Evolutionary conservation across 441 rosid genomes (phyloP), one percentile per base, ranked within the genome.

Genomic region (Bruguiera hainesii): DNA sequence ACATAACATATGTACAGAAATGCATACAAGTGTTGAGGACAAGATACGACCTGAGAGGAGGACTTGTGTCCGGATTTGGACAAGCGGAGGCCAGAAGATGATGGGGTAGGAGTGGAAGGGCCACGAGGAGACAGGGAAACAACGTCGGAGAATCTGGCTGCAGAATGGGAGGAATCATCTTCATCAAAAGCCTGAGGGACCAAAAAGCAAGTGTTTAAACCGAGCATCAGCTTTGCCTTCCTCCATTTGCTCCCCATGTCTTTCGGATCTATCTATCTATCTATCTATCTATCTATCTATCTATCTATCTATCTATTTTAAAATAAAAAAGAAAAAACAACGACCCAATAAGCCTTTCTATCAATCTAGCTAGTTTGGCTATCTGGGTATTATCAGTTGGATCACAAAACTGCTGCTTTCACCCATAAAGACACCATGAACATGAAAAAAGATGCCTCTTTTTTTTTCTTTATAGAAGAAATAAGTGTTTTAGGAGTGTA

Each of bases 191-290:
- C 85, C 71, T 80, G 64, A 30, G 98, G 97, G 35, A 87, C 84
- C 74, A 85, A 85, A 1, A 86, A 85, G 57, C 98, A 93, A 49
- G 79, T 85, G 57, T 89, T 89, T 64, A 84, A 48, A 49, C 97
- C 89, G 70, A 93, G 66, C 72, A 93, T 95, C 6, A 83, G 69
- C 80, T 88, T 93, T 62, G 86, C 95, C 67, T 84, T 91, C 56
- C 91, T 87, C 98, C 97, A 93, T 71, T 83, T 90, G 76, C 80
- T 91, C 46, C 67, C 71, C 75, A 65, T 71, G 48, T 61, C 63
- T 66, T 72, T 65, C 56, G 61, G 70, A 72, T 72, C 75, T 55
- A 65, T 56, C 49, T 50, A 5, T 1, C 26, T 23, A 29, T 35
- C 48, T 42, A 13, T 42, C 23, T 23, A 53, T 51, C n/a, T 9